Evolutionary conservation across 139 green algal genomes (phyloP), one percentile per base, ranked within the genome.

Genomic region (Astrephomene gubernaculifera): DNA sequence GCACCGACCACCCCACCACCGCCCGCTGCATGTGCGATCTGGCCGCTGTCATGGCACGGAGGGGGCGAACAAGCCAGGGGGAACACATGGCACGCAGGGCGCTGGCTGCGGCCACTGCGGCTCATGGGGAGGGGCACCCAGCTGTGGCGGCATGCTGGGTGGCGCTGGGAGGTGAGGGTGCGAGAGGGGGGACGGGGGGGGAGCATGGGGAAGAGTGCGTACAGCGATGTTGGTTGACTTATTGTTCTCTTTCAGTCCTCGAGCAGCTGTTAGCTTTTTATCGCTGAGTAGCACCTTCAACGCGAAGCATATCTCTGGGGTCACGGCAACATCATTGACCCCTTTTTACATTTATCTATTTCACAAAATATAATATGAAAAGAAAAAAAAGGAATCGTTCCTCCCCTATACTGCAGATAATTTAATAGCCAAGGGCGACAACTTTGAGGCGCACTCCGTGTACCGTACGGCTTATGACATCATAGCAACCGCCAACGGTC

Each of bases 1-100:
- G 74, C 27, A 1, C 12, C 25, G 36, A 57, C 14, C 36, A 71
- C 35, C 5, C 27, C 33, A 12, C 54, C 29, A 82, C 54, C 25
- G 57, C 57, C 14, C n/a, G 36, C 36, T 82, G 74, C 57, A 71
- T 82, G 74, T 54, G 36, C 74, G 74, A 36, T 3, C 74, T 82
- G 54, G 74, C 74, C 10, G 27, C 38, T 1, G 14, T 27, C 52
- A 33, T 71, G 74, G 74, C 74, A 54, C 36, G 29, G 54, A 27
- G 74, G 36, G 35, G 54, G 36, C 54, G 74, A 3, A 9, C 24
- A 5, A 7, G 29, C 12, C 29, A 17, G 25, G 74, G 74, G 19
- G 74, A 71, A 54, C 52, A 36, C 2, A 35, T 82, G 74, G 74
- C 74, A 8, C 54, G 74, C 19, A 24, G 54, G 24, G 74, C 54